Evolutionary conservation across 805 yeast genomes (phyloP).

Genomic region (Starmerella potacharoeniae): DNA sequence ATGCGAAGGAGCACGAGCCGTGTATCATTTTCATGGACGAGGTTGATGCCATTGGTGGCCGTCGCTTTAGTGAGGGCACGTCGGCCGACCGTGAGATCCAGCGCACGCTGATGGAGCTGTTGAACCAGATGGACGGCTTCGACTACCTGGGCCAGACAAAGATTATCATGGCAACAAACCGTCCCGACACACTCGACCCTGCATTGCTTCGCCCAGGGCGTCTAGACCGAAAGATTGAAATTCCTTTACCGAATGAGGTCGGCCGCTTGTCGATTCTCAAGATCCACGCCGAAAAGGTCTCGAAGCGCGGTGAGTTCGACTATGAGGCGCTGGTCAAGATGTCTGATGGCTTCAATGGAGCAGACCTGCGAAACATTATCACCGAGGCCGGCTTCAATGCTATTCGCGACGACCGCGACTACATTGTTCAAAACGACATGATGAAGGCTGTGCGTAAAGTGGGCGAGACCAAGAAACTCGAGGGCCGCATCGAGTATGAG

Average conservation of each 20-base stretch:
- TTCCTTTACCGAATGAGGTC: conserved; percentile 88
- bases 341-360: conserved; percentile 99
- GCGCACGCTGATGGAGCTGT: conserved; percentile 91
- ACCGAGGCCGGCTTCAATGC: conserved; percentile 99
- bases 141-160: conserved; percentile 94
- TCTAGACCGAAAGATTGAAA: conserved; percentile 91
- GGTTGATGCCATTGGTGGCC: conserved; percentile 97
- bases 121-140: conserved; percentile 98
- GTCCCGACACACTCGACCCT: conserved; percentile 97
- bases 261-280: conserved; percentile 90
- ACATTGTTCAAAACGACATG: conserved; percentile 81
- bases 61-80: conserved; percentile 95
- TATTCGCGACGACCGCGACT: conserved; percentile 93
- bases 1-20: conserved; percentile 96
- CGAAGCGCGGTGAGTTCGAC: conserved; percentile 91
- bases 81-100: conserved; percentile 98
- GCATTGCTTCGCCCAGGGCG: conserved; percentile 96
- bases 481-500: conserved; percentile 91
- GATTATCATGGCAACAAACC: conserved; percentile 97
- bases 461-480: conserved; percentile 91
- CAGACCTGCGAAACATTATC: conserved; percentile 89
- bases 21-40: conserved; percentile 98
- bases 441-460: conserved; percentile 98
- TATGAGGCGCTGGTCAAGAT: conserved; percentile 94
- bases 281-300: conserved; percentile 75